Evolutionary conservation across 2,329 filamentous ascomycete species (phyloP).

Genomic region (Epichloe sylvatica): DNA sequence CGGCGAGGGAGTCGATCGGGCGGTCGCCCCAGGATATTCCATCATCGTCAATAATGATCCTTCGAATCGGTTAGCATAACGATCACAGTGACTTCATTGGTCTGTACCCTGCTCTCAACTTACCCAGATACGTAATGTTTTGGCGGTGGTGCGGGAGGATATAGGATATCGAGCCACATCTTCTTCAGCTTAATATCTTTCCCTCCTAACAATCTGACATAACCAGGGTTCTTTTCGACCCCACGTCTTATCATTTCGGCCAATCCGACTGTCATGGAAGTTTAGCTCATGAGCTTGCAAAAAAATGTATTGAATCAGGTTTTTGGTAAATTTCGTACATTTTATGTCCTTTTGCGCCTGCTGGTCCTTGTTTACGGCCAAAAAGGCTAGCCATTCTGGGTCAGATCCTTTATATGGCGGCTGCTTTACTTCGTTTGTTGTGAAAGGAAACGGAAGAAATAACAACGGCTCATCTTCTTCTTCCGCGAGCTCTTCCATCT

Average conservation of each 20-base stretch:
- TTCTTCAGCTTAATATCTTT: constrained; percentile 33
- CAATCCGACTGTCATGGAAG: constrained; percentile 13
- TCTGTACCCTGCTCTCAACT: constrained; percentile 10
- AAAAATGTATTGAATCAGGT: not conserved
- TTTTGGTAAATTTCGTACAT: constrained; percentile 20
- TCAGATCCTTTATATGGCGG: constrained; percentile 40
- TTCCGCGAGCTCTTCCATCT: constrained; percentile 26
- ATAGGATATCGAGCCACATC: constrained; percentile 48
- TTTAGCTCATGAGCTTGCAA: not conserved
- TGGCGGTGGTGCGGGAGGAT: constrained; percentile 44
- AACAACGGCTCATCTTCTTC: constrained; percentile 30
- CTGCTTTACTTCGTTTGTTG: constrained; percentile 33
- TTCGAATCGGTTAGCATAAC: constrained; percentile 13
- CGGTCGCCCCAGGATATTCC: constrained; percentile 32
- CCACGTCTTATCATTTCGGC: constrained; percentile 21
- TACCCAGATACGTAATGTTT: constrained; percentile 48
- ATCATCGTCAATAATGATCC: constrained; percentile 36
- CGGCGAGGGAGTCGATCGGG: constrained; percentile 33
- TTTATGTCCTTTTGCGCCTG: constrained; percentile 33
- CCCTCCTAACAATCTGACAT: constrained; percentile 31
- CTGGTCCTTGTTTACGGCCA: constrained; percentile 41
- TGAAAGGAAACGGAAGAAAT: constrained; percentile 51
- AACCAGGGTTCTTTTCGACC: constrained; percentile 26
- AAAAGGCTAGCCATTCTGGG: constrained; percentile 49
- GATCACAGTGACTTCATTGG: too few species aligned